A percentile compares a stretch with the other conserved stretches of the same genome.
Evolutionary conservation across 148 eudicot species (phyloP).

Genomic region (Drosera capensis): DNA sequence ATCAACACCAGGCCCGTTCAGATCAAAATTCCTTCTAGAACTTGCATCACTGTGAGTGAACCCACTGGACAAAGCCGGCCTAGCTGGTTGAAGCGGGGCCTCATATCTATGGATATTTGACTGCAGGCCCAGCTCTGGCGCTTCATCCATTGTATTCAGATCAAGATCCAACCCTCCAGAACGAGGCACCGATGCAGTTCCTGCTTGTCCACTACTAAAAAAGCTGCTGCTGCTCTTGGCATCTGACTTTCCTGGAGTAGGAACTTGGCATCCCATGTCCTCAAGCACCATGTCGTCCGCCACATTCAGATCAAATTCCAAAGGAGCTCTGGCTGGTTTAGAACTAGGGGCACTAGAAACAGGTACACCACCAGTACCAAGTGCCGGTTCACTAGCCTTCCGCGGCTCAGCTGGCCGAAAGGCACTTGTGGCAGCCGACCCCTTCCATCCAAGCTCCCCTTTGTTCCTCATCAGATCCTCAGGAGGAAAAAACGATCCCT

Average conservation of each 20-base stretch:
- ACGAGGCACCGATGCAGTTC: constrained; percentile 9
- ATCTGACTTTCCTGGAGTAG: constrained; percentile 10
- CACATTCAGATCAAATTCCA: constrained; percentile 73
- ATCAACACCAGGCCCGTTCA: too few relatives aligned
- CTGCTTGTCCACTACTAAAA: background rate
- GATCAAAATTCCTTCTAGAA: too few relatives aligned
- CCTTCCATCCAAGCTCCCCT: constrained; percentile 76
- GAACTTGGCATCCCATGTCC: constrained; percentile 33
- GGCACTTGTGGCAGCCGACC: constrained; percentile 95
- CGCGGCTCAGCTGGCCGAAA: constrained; percentile 91
- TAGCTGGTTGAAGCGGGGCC: too few relatives aligned
- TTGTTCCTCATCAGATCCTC: constrained; percentile 50
- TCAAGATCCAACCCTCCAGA: constrained; percentile 62
- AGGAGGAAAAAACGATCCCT: constrained; percentile 65
- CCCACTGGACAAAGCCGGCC: too few relatives aligned
- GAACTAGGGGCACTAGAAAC: constrained; percentile 10
- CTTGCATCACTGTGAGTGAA: too few relatives aligned
- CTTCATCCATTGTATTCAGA: constrained; percentile 62
- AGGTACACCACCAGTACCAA: constrained; percentile 7
- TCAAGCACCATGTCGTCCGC: constrained; percentile 48
- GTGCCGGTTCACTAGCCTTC: constrained; percentile 25
- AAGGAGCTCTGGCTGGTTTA: constrained; percentile 24
- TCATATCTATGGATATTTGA: constrained; percentile 13
- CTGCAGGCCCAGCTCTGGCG: constrained; percentile 32
- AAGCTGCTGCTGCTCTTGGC: constrained; percentile 8